Evolutionary conservation across 2,329 filamentous ascomycete species (phyloP), one percentile per base, ranked within the genome.

Genomic region (Apiospora pterosperma): DNA sequence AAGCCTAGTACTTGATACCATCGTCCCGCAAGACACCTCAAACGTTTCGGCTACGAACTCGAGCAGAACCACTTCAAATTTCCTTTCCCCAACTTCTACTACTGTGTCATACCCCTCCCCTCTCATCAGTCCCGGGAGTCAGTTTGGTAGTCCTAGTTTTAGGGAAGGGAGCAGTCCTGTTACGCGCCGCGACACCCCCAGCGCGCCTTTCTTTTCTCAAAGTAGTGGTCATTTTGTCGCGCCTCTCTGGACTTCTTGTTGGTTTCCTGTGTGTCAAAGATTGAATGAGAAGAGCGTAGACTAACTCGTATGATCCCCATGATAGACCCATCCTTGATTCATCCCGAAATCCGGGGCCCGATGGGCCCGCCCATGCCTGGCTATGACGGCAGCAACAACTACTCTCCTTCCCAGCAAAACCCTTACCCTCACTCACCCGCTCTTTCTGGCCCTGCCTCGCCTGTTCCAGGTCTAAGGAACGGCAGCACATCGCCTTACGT

Each of bases 401-500:
- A 81, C 71, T 81, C 83, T 62, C 80, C 81, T 19, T 12, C n/a
- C 4, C 60, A 62, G 58, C 77, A 77, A 62, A 78, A 80, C 65
- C 76, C 77, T 19, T 87, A 84, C 74, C 84, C 87, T 52, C 80
- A 85, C 52, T 92, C 90, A 1, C 90, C 90, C 4, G 86, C 86
- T n/a, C 82, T 86, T 62, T 87, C 88, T 14, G 84, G 86, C 79
- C 39, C 84, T 80, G 34, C 84, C 80, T 78, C 81, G 68, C 71
- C 77, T 75, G 75, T 76, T 80, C 71, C 81, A 28, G 76, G 75
- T 59, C 72, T 82, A 64, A 80, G 87, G 71, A 82, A 80, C 63
- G 84, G 82, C 67, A 88, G 85, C 73, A 82, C 86, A 16, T 92
- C 90, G n/a, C 91, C 91, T 3, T 90, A 88, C 72, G 82, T 90